phyloP scores from a whole-genome alignment of 192 early-diverging fungal genomes.

The Phycomyces blakesleeanus region DNA sequence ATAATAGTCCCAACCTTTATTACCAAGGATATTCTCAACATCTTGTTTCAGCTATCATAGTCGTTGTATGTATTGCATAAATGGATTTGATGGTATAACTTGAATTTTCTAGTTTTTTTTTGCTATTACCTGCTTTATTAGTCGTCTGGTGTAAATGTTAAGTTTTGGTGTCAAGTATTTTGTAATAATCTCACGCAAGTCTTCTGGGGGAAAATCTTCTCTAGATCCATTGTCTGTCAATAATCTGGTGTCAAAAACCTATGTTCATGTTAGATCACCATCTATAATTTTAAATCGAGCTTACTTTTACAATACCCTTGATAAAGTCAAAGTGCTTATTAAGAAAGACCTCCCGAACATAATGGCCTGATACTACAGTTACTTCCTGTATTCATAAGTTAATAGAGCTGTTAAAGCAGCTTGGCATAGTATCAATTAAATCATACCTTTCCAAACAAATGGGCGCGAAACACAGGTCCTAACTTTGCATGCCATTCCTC shows the following conservation, averaged over 20 bases:
- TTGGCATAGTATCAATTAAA: too few relatives aligned
- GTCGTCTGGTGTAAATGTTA: not conserved
- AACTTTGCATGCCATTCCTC: too few relatives aligned
- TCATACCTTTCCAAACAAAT: too few relatives aligned
- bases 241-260: conserved; percentile 7
- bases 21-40: not conserved
- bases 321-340: conserved; percentile 9
- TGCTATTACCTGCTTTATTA: conserved; percentile 12
- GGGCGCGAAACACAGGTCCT: too few relatives aligned
- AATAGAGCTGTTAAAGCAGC: too few relatives aligned
- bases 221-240: conserved; percentile 2
- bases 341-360: not conserved
- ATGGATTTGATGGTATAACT: too few relatives aligned
- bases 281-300: too few relatives aligned
- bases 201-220: not conserved
- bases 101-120: not conserved
- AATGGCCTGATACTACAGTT: too few relatives aligned
- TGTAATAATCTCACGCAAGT: not conserved
- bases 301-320: not conserved
- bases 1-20: not conserved
- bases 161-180: conserved; percentile 8
- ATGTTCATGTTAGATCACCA: not conserved
- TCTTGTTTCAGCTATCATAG: conserved; percentile 3
- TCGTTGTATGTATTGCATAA: too few relatives aligned
- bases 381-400: too few relatives aligned